Percentiles rank a stretch among this genome's conserved stretches.
Conservation (phyloP, 441 rosid genomes). For the Sinapis alba region DNA sequence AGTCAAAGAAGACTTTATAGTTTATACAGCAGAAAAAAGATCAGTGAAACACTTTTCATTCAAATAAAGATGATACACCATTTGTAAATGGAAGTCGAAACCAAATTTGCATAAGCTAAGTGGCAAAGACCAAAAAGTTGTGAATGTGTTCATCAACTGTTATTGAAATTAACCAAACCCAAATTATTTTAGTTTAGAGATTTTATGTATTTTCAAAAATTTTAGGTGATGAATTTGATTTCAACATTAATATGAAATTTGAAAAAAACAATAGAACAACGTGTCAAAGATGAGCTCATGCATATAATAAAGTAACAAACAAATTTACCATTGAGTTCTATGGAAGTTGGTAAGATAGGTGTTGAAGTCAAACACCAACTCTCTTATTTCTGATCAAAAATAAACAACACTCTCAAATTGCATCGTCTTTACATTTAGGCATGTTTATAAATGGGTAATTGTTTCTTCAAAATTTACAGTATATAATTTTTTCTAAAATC, state of each 20-base stretch:
- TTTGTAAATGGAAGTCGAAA: neutral
- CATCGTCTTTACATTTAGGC: neutral
- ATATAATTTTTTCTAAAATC: no score
- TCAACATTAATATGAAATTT: no score
- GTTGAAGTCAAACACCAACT: constrained; percentile 19
- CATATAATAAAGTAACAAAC: neutral
- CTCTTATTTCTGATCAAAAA: constrained; percentile 17
- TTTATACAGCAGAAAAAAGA: no score
- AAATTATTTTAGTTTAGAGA: no score
- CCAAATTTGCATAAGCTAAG: neutral
- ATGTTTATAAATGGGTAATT: no score
- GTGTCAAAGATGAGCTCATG: constrained; percentile 6
- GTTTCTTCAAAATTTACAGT: no score
- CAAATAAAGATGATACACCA: neutral
- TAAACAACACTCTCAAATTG: constrained; percentile 20
- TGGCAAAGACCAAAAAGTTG: no score
- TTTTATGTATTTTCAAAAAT: no score
- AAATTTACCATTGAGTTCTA: neutral
- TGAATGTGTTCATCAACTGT: neutral
- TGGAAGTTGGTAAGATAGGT: constrained; percentile 11
- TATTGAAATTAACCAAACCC: neutral
- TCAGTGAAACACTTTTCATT: no score
- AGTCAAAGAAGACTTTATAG: constrained; percentile 15
- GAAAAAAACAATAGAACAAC: no score
- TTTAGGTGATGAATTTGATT: no score